Base-by-base conservation (phyloP, 345 rosid genomes). In the Pugionium dolabratum region DNA sequence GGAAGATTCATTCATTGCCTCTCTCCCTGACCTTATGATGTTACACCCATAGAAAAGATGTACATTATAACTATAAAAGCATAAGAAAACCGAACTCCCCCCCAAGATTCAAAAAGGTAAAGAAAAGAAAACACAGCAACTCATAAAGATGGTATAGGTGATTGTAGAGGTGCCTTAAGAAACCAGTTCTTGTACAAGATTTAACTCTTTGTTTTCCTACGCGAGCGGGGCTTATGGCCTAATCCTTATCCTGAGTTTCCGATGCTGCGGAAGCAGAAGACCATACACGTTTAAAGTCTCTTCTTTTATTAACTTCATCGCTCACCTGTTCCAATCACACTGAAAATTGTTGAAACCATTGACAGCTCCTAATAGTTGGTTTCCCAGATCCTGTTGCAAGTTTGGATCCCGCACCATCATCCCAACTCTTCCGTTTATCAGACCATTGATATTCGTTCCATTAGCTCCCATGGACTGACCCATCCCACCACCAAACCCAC, bases 381-480 rank as follows among this genome's bases (percentile, higher is more conserved):
- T 93, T 70, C 96, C 94, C 64, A 90, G 69, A 67, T 90, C 99
- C 60, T 85, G 89, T 51, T 86, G 98, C 54, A 82, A 67, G 64
- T 77, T 78, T 54, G 84, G 95, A 42, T 88, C 95, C 53, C 89
- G 78, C 4, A 69, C 78, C 79, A 92, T 30, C 82, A 84, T 75
- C 40, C 85, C 85, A 26, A 82, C 73, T 66, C 99, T 80, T 34
- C 91, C 99, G 42, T 88, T 94, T 85, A 83, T 82, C 9, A 53
- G 62, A 59, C 67, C 53, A 67, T 85, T 52, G 28, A 53, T 57
- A 43, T 77, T 87, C 36, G 83, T 77, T 62, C 97, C 91, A 70
- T 87, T 87, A 7, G 64, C 82, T 72, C 76, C 68, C 31, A 77
- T 77, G 46, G 91, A 69, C 43, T 82, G 94, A 42, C 86, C 86